phyloP scores from a whole-genome alignment of 805 yeast genomes.

The Lachancea nothofagi region DNA sequence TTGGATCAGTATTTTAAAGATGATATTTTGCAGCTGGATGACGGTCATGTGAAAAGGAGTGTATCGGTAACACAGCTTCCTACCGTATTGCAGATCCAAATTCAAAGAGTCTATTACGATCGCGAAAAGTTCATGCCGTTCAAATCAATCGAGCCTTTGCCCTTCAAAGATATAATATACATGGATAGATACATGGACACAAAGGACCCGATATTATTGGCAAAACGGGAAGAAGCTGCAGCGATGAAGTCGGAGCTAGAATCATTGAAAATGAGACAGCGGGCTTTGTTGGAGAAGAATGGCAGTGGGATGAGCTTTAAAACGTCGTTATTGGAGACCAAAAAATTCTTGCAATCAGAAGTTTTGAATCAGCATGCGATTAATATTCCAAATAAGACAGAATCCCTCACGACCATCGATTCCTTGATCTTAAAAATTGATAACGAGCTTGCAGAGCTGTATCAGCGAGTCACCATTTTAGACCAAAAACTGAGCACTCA shows the following conservation, averaged over 20 bases:
- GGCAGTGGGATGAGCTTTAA: slow-evolving; percentile 45
- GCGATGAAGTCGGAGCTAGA: slow-evolving; percentile 55
- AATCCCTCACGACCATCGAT: slow-evolving; percentile 32
- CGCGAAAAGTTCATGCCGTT: slow-evolving; percentile 65
- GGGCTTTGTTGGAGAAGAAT: slow-evolving; percentile 40
- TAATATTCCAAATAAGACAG: slow-evolving; percentile 25
- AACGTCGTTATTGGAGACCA: slow-evolving; percentile 52
- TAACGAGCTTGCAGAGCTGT: slow-evolving; percentile 39
- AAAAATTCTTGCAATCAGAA: slow-evolving; percentile 47
- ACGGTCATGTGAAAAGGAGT: slow-evolving; percentile 68
- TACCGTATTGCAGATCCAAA: slow-evolving; percentile 80
- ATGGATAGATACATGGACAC: slow-evolving; percentile 86
- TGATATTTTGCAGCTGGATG: slow-evolving; percentile 61
- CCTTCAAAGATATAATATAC: slow-evolving; percentile 69
- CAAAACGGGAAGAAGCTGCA: slow-evolving; percentile 48
- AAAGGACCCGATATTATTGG: slow-evolving; percentile 45
- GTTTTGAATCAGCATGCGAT: slow-evolving; percentile 41
- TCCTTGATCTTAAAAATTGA: slow-evolving; percentile 44
- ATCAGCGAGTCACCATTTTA: slow-evolving; percentile 39
- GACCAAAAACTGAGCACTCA: slow-evolving; percentile 50
- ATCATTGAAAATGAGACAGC: slow-evolving; percentile 40
- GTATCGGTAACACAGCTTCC: slow-evolving; percentile 72
- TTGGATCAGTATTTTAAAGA: slow-evolving; percentile 73
- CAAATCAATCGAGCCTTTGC: slow-evolving; percentile 76
- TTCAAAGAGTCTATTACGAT: slow-evolving; percentile 90